Base-by-base conservation (phyloP, 352 stramenopile species). In the Globisporangium polare region DNA sequence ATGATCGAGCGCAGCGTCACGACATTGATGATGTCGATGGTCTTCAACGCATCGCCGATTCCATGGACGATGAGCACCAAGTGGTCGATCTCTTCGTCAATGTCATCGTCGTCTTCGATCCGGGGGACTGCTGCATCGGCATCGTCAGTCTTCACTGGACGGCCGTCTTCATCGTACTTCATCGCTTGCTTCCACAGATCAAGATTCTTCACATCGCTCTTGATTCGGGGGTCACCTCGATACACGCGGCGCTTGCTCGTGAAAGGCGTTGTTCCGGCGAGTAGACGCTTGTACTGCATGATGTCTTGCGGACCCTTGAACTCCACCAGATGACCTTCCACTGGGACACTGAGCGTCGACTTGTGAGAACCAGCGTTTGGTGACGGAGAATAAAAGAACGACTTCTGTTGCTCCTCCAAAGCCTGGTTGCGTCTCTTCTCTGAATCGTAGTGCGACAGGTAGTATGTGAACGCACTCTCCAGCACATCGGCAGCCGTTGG, bases 1-100 rank as follows among this genome's bases (percentile, higher is more conserved):
- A 93, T 87, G 65, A 95, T 94, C 22, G 83, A 92, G 8, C 84
- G 79, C 31, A 93, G 61, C 27, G 78, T 90, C 52, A 91, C 81
- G 15, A 94, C 83, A 49, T 94, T 94, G 62, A 94, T 90, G 15
- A 92, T 67, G 59, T 95, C 84, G 50, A 91, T 84, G 20, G 83
- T 95, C 72, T 91, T 93, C 17, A 95, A 66, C 18, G 88, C 85
- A 46, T 96, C 89, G n/a, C 89, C 89, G 35, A 97, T 96, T 22
- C 89, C 89, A 58, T 97, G 89, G 3, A 97, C 85, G 31, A 97
- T 90, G 17, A 97, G 75, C 41, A 96, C 78, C 8, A 97, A 71
- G 49, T 97, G 86, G 46, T 93, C 80, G n/a, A 95, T 70, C 29
- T 92, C 76, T 13, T 80, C 71, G 55, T 91, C 77, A 47, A 94